Evolutionary conservation across 495 filamentous ascomycete species (phyloP).

Genomic region (Daldinia childiae): DNA sequence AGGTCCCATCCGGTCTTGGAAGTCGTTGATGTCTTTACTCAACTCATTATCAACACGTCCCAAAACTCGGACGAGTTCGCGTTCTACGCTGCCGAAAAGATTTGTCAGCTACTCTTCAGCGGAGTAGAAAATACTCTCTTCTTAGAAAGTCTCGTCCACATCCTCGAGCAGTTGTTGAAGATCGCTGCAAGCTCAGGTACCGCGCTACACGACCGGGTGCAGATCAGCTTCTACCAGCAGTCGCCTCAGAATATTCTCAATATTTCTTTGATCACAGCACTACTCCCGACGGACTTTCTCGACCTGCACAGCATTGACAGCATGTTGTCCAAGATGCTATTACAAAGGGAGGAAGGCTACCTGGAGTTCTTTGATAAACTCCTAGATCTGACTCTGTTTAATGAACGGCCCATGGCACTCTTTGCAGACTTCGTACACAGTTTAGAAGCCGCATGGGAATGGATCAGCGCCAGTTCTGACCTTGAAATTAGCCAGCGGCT

Average conservation of each 20-base stretch:
- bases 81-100: constrained; percentile 71
- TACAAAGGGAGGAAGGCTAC: constrained; percentile 70
- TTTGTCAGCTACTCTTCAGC: constrained; percentile 73
- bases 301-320: constrained; percentile 84
- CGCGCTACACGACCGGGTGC: constrained; percentile 73
- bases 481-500: constrained; percentile 72
- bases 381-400: constrained; percentile 79
- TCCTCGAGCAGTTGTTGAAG: constrained; percentile 82
- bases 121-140: constrained; percentile 66
- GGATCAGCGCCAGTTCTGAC: constrained; percentile 78
- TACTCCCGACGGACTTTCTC: constrained; percentile 76
- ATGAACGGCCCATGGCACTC: constrained; percentile 76
- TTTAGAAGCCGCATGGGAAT: constrained; percentile 80
- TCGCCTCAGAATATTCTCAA: constrained; percentile 82
- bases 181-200: constrained; percentile 71
- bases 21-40: constrained; percentile 64
- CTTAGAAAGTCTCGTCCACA: constrained; percentile 82
- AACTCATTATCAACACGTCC: constrained; percentile 63
- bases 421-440: constrained; percentile 87
- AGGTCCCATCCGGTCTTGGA: constrained; percentile 71
- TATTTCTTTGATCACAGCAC: constrained; percentile 75
- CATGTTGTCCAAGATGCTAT: constrained; percentile 75
- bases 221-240: constrained; percentile 70
- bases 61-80: constrained; percentile 73
- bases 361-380: constrained; percentile 79